Percentiles rank a stretch among this genome's conserved stretches.
Evolutionary conservation across 2,329 filamentous ascomycete genomes (phyloP).

Genomic region (Exophiala phaeomuriformis): DNA sequence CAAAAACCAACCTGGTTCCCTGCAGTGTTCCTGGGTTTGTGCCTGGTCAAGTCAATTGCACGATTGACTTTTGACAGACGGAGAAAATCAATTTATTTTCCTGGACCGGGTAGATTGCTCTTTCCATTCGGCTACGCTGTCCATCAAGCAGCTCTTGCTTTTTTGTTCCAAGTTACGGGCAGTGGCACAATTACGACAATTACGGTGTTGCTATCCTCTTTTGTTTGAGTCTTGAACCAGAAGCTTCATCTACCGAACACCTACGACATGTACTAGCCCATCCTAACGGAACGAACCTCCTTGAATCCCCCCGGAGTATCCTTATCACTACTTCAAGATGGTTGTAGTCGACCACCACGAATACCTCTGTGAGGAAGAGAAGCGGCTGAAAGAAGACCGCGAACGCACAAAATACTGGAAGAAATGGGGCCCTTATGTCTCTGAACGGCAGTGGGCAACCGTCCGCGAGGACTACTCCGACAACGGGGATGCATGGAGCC

Average conservation of each 20-base stretch:
- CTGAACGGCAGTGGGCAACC: slow-evolving; percentile 87
- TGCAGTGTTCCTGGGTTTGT: not conserved
- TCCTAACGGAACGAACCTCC: not conserved
- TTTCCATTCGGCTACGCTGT: not conserved
- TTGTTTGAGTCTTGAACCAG: not conserved
- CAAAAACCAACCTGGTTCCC: not conserved
- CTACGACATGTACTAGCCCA: slow-evolving; percentile 4
- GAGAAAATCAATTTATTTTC: not conserved
- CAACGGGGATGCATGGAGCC: slow-evolving; percentile 88
- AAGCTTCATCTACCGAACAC: not conserved
- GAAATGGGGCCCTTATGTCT: slow-evolving; percentile 91
- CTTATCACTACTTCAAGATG: slow-evolving; percentile 47
- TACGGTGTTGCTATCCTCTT: not conserved
- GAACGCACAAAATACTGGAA: slow-evolving; percentile 91
- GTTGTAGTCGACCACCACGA: slow-evolving; percentile 83
- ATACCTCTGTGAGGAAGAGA: slow-evolving; percentile 83
- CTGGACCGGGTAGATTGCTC: not conserved
- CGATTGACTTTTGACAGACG: not conserved
- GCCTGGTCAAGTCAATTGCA: too few relatives aligned
- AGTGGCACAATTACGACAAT: not conserved
- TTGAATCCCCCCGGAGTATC: not conserved
- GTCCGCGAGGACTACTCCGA: slow-evolving; percentile 91
- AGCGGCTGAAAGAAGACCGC: slow-evolving; percentile 76
- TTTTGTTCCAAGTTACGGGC: not conserved
- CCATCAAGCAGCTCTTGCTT: not conserved